These are phyloP conservation scores for Mortierella sp. DNA, from an alignment of 371 early-diverging fungal species.

Conservation along the genomic window DNA sequence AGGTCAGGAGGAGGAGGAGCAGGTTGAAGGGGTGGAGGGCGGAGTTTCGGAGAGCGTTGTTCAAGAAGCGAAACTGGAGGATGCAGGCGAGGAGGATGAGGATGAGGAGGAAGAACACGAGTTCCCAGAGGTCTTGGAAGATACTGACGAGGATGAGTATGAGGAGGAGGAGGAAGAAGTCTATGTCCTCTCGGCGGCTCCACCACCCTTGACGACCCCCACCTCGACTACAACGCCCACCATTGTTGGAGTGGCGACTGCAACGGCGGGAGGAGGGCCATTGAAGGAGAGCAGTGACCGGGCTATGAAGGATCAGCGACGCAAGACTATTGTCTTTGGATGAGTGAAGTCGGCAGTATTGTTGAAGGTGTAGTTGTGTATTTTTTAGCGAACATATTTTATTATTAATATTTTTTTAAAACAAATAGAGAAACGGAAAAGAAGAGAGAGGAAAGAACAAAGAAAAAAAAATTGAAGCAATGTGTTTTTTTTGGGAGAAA, in stretches of 20 bases:
- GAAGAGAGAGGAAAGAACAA: neutral
- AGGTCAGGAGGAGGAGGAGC: conserved; percentile 26
- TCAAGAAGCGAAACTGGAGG: neutral
- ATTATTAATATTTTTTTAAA: neutral
- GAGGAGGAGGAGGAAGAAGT: conserved; percentile 23
- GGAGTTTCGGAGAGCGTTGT: conserved; percentile 10
- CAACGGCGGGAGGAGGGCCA: neutral
- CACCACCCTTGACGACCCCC: neutral
- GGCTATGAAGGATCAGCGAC: conserved; percentile 21
- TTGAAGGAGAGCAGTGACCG: conserved; percentile 13
- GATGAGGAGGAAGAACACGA: conserved; percentile 32
- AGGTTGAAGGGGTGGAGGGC: conserved; percentile 29
- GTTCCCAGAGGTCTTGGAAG: conserved; percentile 41
- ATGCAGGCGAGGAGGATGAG: conserved; percentile 6
- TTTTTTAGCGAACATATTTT: too few species aligned
- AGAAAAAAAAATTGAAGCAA: neutral
- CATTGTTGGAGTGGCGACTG: neutral
- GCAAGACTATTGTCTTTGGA: conserved; percentile 43
- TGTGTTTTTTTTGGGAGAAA: neutral
- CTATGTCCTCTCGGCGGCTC: conserved; percentile 23
- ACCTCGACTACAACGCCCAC: neutral
- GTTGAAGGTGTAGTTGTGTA: neutral
- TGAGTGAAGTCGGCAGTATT: neutral
- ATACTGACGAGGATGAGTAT: conserved; percentile 37
- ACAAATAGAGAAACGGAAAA: neutral